Percentiles rank a stretch among this genome's conserved stretches.
Evolutionary conservation across 495 filamentous ascomycete species (phyloP).

Genomic region (Penicillium cataractarum): DNA sequence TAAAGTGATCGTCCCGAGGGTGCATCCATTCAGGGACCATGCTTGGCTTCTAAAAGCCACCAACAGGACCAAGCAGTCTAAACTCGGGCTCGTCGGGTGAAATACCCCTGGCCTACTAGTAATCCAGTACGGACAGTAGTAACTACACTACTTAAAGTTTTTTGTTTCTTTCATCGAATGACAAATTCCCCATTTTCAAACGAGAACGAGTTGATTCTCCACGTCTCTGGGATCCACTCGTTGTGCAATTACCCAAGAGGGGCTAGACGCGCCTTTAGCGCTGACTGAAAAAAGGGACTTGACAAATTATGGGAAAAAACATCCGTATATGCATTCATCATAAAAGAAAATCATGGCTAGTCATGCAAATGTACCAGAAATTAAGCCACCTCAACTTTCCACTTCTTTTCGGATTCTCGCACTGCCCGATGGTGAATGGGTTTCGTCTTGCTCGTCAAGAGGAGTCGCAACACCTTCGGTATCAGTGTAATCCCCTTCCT

Average conservation of each 20-base stretch:
- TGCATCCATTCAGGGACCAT: neutral
- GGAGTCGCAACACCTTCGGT: neutral
- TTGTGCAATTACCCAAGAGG: neutral
- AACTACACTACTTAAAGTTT: neutral
- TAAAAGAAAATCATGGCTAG: neutral
- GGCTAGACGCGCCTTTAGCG: neutral
- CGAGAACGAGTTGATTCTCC: neutral
- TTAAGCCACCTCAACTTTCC: neutral
- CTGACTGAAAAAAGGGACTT: neutral
- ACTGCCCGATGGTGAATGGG: neutral
- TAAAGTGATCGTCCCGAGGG: neutral
- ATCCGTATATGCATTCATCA: neutral
- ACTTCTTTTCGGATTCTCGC: neutral
- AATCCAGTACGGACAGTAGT: too few species aligned
- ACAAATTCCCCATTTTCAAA: neutral
- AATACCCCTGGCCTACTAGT: neutral
- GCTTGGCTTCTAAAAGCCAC: neutral
- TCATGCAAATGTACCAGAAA: neutral
- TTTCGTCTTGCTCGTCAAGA: neutral
- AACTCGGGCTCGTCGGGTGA: neutral
- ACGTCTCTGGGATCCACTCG: neutral
- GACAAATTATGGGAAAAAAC: neutral
- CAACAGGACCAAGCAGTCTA: neutral
- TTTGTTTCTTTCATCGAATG: neutral
- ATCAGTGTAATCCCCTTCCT: slow-evolving; percentile 19